Base-by-base conservation (phyloP, 2,329 filamentous ascomycete genomes). In the Aotearoamyces nothofagi region DNA sequence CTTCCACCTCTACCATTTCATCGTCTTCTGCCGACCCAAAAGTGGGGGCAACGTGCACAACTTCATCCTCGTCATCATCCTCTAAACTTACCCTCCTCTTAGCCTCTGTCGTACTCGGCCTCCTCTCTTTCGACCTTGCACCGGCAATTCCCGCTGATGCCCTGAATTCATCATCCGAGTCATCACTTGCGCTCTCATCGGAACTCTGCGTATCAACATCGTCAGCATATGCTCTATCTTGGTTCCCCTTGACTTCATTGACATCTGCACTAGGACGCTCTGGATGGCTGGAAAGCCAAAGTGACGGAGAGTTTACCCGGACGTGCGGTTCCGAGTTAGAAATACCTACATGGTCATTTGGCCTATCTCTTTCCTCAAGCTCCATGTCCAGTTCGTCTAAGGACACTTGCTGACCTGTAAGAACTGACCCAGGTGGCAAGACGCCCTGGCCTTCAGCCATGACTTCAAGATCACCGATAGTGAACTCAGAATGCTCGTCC, bases 31-130 rank as follows among this genome's bases (percentile, higher is more conserved):
- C 30, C 38, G 32, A 40, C 33, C 14, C 32, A 14, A 16, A 22
- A 4, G n/a, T n/a, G n/a, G n/a, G n/a, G n/a, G 17, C 34, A 17
- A 46, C 38, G 32, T 45, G 40, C 17, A 42, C 39, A 15, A 41
- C 42, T 33, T 38, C 42, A 23, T 44, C 43, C 14, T 44, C 41
- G 23, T 44, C 44, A 22, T 49, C 47, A 39, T 50, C 48, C 32
- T 50, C 48, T 4, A 51, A 31, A 34, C 44, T 50, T 15, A 45
- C 49, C 25, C 47, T 41, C 32, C 46, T 33, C 36, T 43, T 47
- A 25, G 47, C 48, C 35, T 49, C 46, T 2, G 43, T 49, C 20
- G 46, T 49, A 34, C 39, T 44, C 23, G 45, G 25, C 22, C 41
- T 38, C 32, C 41, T 39, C 11, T 29, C 31, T 5, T 23, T 26